phyloP scores from a whole-genome alignment of 192 early-diverging fungal species.

The Backusella sp. region DNA sequence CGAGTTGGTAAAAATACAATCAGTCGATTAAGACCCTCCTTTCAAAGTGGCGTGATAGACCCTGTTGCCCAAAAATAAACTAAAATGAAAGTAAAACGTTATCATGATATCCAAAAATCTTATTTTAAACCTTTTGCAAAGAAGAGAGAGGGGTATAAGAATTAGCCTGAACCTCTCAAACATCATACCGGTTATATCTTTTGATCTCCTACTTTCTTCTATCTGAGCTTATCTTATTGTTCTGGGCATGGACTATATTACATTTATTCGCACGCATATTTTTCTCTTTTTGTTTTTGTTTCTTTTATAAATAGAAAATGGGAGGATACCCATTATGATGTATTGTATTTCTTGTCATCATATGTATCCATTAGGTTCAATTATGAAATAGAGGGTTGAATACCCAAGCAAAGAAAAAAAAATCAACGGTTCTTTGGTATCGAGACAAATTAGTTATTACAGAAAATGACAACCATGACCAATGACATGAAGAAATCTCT shows the following conservation, averaged over 20 bases:
- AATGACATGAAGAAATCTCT: not conserved
- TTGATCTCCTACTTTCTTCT: not conserved
- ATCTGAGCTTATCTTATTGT: not conserved
- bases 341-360: no score
- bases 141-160: not conserved
- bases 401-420: no score
- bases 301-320: no score
- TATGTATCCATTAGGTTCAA: no score
- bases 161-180: not conserved
- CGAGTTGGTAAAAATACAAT: not conserved
- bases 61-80: not conserved
- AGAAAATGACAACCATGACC: not conserved
- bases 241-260: not conserved
- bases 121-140: not conserved
- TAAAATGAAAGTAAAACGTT: not conserved
- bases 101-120: not conserved
- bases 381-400: no score
- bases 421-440: no score
- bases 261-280: no score
- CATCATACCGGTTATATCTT: not conserved
- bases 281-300: no score
- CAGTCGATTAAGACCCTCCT: not conserved
- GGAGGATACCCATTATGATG: no score
- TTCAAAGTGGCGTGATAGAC: not conserved
- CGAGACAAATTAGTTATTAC: not conserved